Percentiles rank a stretch among this genome's conserved stretches.
Evolutionary conservation across 371 early-diverging fungal genomes (phyloP).

Genomic region (Batrachochytrium dendrobatidis): DNA sequence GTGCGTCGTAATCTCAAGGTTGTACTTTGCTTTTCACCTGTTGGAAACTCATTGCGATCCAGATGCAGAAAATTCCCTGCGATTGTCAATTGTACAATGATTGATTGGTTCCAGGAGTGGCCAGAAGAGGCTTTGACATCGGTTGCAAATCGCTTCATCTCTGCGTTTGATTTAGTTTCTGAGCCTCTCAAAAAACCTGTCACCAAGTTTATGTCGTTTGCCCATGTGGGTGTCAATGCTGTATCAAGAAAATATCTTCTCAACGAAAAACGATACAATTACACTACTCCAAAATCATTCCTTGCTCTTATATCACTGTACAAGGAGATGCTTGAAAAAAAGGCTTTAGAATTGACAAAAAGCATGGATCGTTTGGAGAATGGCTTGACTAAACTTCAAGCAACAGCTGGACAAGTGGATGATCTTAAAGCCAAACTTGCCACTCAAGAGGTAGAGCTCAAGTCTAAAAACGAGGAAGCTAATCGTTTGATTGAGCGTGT

Average conservation of each 20-base stretch:
- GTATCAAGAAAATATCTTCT: constrained; percentile 50
- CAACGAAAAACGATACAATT: constrained; percentile 56
- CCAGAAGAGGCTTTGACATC: constrained; percentile 52
- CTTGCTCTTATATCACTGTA: constrained; percentile 49
- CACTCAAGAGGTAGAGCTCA: constrained; percentile 54
- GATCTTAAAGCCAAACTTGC: constrained; percentile 56
- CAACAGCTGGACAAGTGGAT: constrained; percentile 53
- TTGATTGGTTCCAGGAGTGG: constrained; percentile 61
- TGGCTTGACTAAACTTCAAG: constrained; percentile 53
- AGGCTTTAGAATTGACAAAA: constrained; percentile 41
- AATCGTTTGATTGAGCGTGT: constrained; percentile 51
- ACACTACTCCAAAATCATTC: constrained; percentile 60
- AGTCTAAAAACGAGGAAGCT: constrained; percentile 56
- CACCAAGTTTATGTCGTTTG: constrained; percentile 54
- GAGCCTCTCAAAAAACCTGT: constrained; percentile 37
- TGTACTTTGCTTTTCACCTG: constrained; percentile 56
- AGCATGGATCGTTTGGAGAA: constrained; percentile 59
- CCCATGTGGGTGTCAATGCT: constrained; percentile 47
- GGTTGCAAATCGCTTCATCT: constrained; percentile 50
- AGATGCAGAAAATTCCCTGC: constrained; percentile 56
- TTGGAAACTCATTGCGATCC: constrained; percentile 49
- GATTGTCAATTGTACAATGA: constrained; percentile 51
- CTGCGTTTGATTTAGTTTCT: constrained; percentile 46
- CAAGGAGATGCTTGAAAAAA: constrained; percentile 55
- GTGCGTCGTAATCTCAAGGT: constrained; percentile 52